Evolutionary conservation across 768 basidiomycete species (phyloP).

Genomic region (Ramaria sp.): DNA sequence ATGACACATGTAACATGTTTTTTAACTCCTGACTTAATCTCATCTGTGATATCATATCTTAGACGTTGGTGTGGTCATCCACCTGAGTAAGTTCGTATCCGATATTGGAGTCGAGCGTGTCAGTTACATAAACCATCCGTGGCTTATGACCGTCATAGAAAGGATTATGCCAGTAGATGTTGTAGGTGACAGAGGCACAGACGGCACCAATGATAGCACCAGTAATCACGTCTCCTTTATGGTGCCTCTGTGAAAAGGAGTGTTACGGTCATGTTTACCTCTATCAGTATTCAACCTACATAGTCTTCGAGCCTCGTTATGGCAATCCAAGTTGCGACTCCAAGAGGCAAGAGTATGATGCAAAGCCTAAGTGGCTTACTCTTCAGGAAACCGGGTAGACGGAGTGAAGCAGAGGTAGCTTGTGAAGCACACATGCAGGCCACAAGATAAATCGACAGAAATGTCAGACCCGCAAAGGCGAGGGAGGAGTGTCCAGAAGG

Average conservation of each 20-base stretch:
- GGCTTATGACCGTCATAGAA: slow-evolving; percentile 24
- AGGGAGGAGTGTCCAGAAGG: slow-evolving; percentile 63
- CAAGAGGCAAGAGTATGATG: slow-evolving; percentile 42
- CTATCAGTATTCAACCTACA: slow-evolving; percentile 26
- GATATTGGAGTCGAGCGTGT: background rate
- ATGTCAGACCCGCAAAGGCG: slow-evolving; percentile 55
- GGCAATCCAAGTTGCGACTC: slow-evolving; percentile 50
- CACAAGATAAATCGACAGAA: slow-evolving; percentile 50
- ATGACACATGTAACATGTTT: background rate
- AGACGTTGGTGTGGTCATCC: background rate
- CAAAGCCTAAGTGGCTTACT: slow-evolving; percentile 37
- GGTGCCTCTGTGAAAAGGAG: slow-evolving; percentile 37
- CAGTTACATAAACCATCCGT: background rate
- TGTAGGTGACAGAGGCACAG: slow-evolving; percentile 39
- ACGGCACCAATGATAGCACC: slow-evolving; percentile 48
- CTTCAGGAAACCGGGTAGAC: slow-evolving; percentile 26
- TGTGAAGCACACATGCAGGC: slow-evolving; percentile 50
- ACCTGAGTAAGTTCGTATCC: background rate
- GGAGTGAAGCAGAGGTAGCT: slow-evolving; percentile 30
- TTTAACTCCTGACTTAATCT: background rate
- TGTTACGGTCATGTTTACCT: background rate
- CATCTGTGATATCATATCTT: background rate
- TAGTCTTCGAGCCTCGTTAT: slow-evolving; percentile 55
- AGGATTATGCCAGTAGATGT: slow-evolving; percentile 57
- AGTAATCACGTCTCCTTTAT: slow-evolving; percentile 58